phyloP scores from a whole-genome alignment of 2,329 filamentous ascomycete genomes.

The Monosporascus sp. region DNA sequence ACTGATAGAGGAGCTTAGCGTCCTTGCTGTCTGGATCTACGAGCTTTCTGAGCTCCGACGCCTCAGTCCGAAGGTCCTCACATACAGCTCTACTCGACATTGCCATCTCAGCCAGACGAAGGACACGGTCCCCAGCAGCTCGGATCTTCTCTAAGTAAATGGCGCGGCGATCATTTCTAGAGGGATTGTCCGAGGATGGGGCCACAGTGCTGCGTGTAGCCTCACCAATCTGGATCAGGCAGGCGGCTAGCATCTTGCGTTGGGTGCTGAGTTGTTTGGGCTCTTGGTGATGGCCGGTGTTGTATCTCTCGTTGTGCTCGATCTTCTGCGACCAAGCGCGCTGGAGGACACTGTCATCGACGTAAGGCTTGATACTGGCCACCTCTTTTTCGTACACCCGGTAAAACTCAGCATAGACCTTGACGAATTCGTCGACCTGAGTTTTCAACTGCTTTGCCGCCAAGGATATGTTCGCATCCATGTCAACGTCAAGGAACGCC shows the following conservation, averaged over 20 bases:
- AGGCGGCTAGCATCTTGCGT: slow-evolving; percentile 19
- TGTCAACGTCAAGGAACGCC: not conserved
- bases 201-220: slow-evolving; percentile 9
- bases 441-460: slow-evolving; percentile 19
- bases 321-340: slow-evolving; percentile 24
- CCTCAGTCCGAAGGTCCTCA: slow-evolving; percentile 18
- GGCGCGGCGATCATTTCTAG: slow-evolving; percentile 14
- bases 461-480: slow-evolving; percentile 19
- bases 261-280: slow-evolving; percentile 17
- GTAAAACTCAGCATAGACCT: slow-evolving; percentile 17
- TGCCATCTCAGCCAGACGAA: slow-evolving; percentile 15
- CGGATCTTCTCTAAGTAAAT: slow-evolving; percentile 19
- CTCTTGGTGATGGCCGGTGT: slow-evolving; percentile 9
- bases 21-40: slow-evolving; percentile 14
- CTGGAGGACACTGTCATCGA: slow-evolving; percentile 13
- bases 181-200: slow-evolving; percentile 2
- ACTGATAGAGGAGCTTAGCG: slow-evolving; percentile 10
- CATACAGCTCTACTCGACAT: slow-evolving; percentile 16
- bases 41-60: slow-evolving; percentile 19
- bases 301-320: slow-evolving; percentile 10
- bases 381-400: slow-evolving; percentile 19
- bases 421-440: slow-evolving; percentile 19
- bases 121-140: slow-evolving; percentile 10
- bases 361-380: slow-evolving; percentile 17
- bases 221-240: slow-evolving; percentile 17